Evolutionary conservation across 2,329 filamentous ascomycete species (phyloP), one percentile per base, ranked within the genome.

Genomic region (Aspergillus alliaceus): DNA sequence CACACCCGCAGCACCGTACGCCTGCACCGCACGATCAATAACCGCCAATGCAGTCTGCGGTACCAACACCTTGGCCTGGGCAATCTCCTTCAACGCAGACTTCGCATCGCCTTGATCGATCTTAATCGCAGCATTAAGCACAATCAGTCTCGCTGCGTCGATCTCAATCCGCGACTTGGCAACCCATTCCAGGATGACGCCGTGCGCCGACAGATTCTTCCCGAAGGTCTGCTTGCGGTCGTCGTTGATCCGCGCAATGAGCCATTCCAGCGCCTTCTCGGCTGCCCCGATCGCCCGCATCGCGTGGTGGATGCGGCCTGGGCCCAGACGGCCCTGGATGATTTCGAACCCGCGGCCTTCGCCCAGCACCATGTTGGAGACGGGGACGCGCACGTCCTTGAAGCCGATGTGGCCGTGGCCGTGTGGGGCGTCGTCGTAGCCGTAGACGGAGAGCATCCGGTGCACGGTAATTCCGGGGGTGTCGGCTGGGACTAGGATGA

Each of bases 381-480:
- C 86, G 7, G 93, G 93, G 0, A 99, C 90, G 58, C 93, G 90
- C 61, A 98, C 95, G 72, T 98, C 89, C 58, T 87, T 82, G 79
- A 99, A 98, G 34, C 81, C 85, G 71, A 99, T 86, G 76, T 99
- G 93, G 44, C 92, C 95, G 78, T 99, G 95, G 55, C 95, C 95
- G 75, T 99, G 95, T 2, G 95, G 95, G n/a, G 95, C 95, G 68
- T 99, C 95, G 74, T 98, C 95, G 78, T 92, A 98, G 57, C 95
- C 95, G 76, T 96, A 96, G 63, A 98, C 93, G 51, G 84, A 89
- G 54, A 99, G 82, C 91, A 97, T 96, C 66, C 95, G 88, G 77
- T 96, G 85, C 67, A 98, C 88, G n/a, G 87, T 96, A 69, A 98
- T 89, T 56, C 95, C 95, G 20, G 90, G 89, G 1, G 90, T 87